Conservation (phyloP, 176 grass and related monocot genomes). For the Carex parvula region DNA sequence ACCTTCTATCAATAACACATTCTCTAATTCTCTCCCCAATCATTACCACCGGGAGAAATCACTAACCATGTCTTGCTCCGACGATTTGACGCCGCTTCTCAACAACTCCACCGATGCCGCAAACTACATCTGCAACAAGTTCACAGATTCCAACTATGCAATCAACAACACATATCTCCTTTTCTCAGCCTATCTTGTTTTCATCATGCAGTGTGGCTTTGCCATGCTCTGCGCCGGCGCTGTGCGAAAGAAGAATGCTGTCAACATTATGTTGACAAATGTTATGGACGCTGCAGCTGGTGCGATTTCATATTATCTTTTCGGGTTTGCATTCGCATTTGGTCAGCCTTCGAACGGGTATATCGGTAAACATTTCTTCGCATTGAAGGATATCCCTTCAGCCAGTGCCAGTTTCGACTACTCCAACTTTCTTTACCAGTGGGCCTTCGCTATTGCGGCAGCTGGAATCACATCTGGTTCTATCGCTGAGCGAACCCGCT, state of each 20-base stretch:
- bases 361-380: constrained; percentile 40
- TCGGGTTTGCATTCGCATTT: constrained; percentile 39
- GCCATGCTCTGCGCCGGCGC: constrained; percentile 42
- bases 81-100: constrained; percentile 24
- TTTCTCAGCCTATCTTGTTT: constrained; percentile 43
- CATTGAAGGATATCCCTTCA: constrained; percentile 24
- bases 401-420: constrained; percentile 21
- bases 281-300: constrained; percentile 29
- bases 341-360: constrained; percentile 34
- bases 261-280: constrained; percentile 45
- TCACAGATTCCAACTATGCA: constrained; percentile 30
- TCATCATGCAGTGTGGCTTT: constrained; percentile 42
- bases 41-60: not conserved
- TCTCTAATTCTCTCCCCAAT: not conserved
- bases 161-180: constrained; percentile 42
- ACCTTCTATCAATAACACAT: not conserved
- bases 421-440: constrained; percentile 38
- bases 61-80: constrained; percentile 19
- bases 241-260: constrained; percentile 30
- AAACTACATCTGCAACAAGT: constrained; percentile 38
- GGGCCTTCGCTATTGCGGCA: constrained; percentile 38
- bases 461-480: constrained; percentile 44
- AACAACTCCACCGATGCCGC: constrained; percentile 26
- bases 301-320: constrained; percentile 37
- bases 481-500: constrained; percentile 38